Percentiles rank a stretch among this genome's conserved stretches.
Evolutionary conservation across 805 yeast genomes (phyloP).

Genomic region (Yarrowia divulgata): DNA sequence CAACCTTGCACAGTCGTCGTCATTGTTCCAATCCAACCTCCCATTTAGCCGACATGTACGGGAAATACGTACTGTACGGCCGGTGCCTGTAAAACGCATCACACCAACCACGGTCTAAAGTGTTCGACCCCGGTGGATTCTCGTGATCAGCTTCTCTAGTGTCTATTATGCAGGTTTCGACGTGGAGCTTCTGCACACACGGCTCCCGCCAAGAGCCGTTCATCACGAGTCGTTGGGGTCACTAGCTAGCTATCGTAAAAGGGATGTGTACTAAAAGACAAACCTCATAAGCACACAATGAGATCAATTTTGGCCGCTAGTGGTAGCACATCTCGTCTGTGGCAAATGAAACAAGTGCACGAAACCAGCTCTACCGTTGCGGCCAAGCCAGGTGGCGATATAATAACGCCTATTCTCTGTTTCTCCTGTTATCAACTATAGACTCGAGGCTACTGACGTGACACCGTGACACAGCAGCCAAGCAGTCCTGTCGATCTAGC

Average conservation of each 20-base stretch:
- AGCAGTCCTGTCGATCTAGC: conserved; percentile 1
- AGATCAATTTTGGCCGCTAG: no score
- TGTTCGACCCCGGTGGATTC: conserved; percentile 9
- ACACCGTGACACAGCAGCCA: conserved; percentile 17
- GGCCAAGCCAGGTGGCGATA: conserved; percentile 18
- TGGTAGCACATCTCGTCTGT: neutral
- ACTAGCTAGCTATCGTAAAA: no score
- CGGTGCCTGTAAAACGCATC: neutral
- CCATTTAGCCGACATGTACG: neutral
- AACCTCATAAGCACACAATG: no score
- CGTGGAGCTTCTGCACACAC: neutral
- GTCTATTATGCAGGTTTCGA: conserved; percentile 6
- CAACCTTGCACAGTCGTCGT: neutral
- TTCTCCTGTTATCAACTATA: no score
- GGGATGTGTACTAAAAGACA: no score
- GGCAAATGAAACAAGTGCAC: neutral
- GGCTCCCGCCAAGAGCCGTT: conserved; percentile 23
- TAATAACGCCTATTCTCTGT: neutral
- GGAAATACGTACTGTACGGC: neutral
- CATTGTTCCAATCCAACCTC: neutral
- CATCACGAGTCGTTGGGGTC: neutral
- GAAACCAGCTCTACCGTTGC: conserved; percentile 5
- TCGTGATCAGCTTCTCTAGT: conserved; percentile 7
- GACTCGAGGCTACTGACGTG: neutral
- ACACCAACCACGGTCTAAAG: neutral